Evolutionary conservation across 2,329 filamentous ascomycete species (phyloP), one percentile per base, ranked within the genome.

Genomic region (Microsporum audouinii): DNA sequence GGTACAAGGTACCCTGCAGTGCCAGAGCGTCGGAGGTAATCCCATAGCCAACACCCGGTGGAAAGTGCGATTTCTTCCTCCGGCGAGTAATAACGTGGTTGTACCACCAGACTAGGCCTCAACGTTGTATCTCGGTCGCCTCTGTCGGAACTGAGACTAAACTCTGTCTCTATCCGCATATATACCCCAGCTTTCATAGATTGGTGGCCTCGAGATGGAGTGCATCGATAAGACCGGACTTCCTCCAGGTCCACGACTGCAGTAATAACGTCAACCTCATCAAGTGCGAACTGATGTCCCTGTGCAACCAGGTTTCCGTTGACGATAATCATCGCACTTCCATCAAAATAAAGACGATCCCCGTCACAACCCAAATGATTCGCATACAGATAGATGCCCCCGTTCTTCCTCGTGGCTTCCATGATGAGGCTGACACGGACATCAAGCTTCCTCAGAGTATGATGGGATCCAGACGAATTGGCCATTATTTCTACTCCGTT

Each of bases 401-500:
- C 75, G 63, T 69, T 70, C 65, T 75, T 70, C 27, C 66, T 61
- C 8, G 61, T 88, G 0, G 83, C 84, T 65, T 87, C 81, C 2
- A 76, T 73, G 61, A 89, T 88, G 2, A 90, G 74, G 2, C 82
- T 77, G 33, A 89, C 75, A 1, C 84, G 75, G 0, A 76, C 81
- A 60, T 84, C 74, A 0, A 89, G 78, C 70, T 89, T 89, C n/a
- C 85, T 77, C 7, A 89, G 73, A 63, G 83, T 80, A 67, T 83
- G 82, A 55, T 64, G 63, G n/a, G 59, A 65, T 34, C 65, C 65
- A 63, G 79, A 84, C 3, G 80, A 83, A 72, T 91, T 91, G 5
- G 82, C 82, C 64, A 88, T 80, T 60, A 89, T 83, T 55, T 89
- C 88, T 6, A 83, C 82, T 1, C 88, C 88, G 65, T 88, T 81